Percentiles rank a stretch among this genome's conserved stretches.
Evolutionary conservation across 2,329 filamentous ascomycete species (phyloP).

Genomic region (Penicillium polonicum): DNA sequence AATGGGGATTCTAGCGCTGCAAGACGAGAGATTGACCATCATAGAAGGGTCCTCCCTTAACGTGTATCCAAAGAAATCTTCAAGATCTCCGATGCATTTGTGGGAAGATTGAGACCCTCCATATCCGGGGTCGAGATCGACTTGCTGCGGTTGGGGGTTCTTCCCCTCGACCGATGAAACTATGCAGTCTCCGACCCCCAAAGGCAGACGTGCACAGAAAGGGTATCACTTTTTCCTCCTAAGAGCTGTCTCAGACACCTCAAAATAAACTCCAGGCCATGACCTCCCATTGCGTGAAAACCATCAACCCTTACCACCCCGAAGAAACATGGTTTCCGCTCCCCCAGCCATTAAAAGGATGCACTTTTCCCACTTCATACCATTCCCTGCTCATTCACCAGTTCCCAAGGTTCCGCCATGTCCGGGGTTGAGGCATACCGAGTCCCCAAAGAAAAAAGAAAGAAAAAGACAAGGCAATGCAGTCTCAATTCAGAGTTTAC

Average conservation of each 20-base stretch:
- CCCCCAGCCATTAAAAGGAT: constrained; percentile 28
- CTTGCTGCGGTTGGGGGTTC: constrained; percentile 31
- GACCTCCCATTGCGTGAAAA: constrained; percentile 33
- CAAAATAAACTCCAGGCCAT: constrained; percentile 38
- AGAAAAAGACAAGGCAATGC: constrained; percentile 26
- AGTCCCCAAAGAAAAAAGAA: constrained; percentile 6
- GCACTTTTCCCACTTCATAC: constrained; percentile 9
- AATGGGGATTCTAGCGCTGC: constrained; percentile 37
- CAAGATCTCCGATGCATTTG: constrained; percentile 32
- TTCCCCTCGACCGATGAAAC: constrained; percentile 37
- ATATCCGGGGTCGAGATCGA: constrained; percentile 20
- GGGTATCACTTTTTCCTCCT: constrained; percentile 47
- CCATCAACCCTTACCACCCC: constrained; percentile 30
- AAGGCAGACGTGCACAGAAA: constrained; percentile 43
- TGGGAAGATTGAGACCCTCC: constrained; percentile 28
- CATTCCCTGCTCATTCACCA: constrained; percentile 8
- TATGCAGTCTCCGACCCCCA: constrained; percentile 38
- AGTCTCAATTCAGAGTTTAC: constrained; percentile 32
- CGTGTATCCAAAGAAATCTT: constrained; percentile 25
- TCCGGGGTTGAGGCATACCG: constrained; percentile 4
- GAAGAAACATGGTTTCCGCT: constrained; percentile 26
- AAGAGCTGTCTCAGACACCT: constrained; percentile 42
- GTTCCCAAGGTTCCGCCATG: background rate
- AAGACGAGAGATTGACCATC: constrained; percentile 29
- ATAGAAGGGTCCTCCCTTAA: constrained; percentile 1